A percentile compares a stretch with the other conserved stretches of the same genome.
These are phyloP conservation scores for Pestalotiopsis sp. DNA, from an alignment of 2,329 filamentous ascomycete genomes.

Conservation along the genomic window DNA sequence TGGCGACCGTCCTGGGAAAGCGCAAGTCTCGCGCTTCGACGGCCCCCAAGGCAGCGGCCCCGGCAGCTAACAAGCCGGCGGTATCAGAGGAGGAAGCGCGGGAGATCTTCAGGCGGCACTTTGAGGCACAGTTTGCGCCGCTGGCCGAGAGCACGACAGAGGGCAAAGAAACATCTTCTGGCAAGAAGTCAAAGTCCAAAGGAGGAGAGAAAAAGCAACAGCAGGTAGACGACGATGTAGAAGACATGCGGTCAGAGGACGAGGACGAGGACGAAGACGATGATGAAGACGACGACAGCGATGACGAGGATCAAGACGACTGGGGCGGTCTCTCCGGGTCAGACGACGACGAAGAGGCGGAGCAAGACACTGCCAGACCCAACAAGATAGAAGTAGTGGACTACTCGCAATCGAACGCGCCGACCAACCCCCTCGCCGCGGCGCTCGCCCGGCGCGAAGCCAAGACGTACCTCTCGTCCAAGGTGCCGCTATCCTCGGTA, in stretches of 20 bases:
- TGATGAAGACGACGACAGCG: not conserved
- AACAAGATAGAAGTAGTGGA: conserved; percentile 63
- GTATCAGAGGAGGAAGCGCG: conserved; percentile 59
- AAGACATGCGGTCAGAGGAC: conserved; percentile 21
- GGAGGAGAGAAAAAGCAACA: conserved; percentile 15
- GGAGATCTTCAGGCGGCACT: conserved; percentile 80
- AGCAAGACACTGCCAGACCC: not conserved
- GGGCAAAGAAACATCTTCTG: not conserved
- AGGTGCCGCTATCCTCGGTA: conserved; percentile 43
- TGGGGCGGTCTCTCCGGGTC: conserved; percentile 25
- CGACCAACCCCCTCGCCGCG: conserved; percentile 35
- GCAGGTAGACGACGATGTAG: conserved; percentile 28
- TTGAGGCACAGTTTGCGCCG: conserved; percentile 86
- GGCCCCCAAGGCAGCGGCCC: conserved; percentile 6
- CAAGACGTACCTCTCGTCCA: conserved; percentile 70
- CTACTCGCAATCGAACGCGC: conserved; percentile 47
- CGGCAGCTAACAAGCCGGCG: conserved; percentile 21
- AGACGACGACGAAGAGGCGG: conserved; percentile 1
- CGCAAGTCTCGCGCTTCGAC: conserved; percentile 42
- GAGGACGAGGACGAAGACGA: conserved; percentile 31
- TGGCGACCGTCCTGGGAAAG: conserved; percentile 53
- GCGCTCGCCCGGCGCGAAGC: conserved; percentile 68
- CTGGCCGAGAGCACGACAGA: conserved; percentile 38
- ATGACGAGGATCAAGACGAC: conserved; percentile 12
- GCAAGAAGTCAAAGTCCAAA: conserved; percentile 26